Evolutionary conservation across 1,284 basidiomycete genomes (phyloP), one percentile per base, ranked within the genome.

Genomic region (Boletus hoseneyae): DNA sequence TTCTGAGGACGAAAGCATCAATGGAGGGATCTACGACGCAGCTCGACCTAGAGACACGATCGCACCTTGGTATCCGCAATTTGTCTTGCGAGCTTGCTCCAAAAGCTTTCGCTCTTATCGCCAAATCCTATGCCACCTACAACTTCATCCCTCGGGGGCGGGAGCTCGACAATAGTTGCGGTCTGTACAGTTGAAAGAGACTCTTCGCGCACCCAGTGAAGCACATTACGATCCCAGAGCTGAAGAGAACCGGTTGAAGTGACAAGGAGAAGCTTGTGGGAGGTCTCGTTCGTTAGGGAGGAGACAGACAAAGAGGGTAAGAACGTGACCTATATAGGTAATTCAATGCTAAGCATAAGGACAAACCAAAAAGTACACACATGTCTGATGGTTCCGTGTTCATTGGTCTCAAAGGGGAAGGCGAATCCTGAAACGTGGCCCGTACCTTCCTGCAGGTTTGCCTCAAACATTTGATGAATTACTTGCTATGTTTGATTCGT

Each of bases 171-270:
- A 51, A 93, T 82, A 49, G 83, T 79, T 3, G 84, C 82, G 1
- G 77, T 75, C 16, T 77, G 73, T 42, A 91, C 76, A 19, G 82
- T 75, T 0, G 90, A 74, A 11, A 97, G 74, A 0, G 82, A 78
- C 63, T 98, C 95, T 63, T 97, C 93, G 36, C 92, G 76, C 0
- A 78, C 80, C 93, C 93, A 97, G 45, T 80, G 72, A 16, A 82
- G 66, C 39, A 74, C 63, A 37, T 83, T 76, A 29, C 82, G 77
- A 42, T 83, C 74, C 81, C 90, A 88, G 10, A 89, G 72, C 58
- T 93, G 91, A 10, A 97, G 62, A 0, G 90, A 76, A 10, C 93
- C 93, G 0, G 87, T 88, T 6, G 81, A 82, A 0, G 91, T 93
- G 1, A 85, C 83, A 32, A 93, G 52, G 15, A 87, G 68, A 4